Conservation (phyloP, 148 eudicot species). For the Rhododendron molle region DNA sequence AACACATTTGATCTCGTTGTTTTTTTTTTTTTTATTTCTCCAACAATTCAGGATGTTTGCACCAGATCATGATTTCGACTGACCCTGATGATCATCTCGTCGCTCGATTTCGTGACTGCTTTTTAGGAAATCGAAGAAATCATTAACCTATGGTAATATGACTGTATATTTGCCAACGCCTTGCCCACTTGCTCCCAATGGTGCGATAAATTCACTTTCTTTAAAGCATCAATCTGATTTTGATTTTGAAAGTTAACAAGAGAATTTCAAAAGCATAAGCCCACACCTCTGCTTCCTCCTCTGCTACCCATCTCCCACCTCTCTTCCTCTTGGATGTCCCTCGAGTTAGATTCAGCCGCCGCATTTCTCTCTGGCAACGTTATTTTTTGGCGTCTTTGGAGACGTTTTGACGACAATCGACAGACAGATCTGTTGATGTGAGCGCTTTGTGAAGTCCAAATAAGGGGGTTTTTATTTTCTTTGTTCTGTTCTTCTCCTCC, state of each 20-base stretch:
- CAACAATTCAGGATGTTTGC: background rate
- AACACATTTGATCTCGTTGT: background rate
- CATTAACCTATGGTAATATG: background rate
- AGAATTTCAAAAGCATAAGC: background rate
- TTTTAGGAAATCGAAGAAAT: background rate
- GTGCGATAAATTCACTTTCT: background rate
- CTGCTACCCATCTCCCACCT: no score
- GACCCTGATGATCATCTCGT: background rate
- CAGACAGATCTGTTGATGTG: no score
- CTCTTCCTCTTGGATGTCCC: no score
- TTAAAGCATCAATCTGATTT: background rate
- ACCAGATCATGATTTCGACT: background rate
- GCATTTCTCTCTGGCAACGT: no score
- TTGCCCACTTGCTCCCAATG: background rate
- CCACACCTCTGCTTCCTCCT: no score
- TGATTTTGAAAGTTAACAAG: background rate
- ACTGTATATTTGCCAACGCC: background rate
- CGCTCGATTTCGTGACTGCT: background rate
- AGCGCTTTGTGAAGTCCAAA: no score
- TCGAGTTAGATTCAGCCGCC: no score
- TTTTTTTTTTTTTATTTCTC: background rate
- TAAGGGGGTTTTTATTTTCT: no score
- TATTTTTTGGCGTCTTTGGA: no score
- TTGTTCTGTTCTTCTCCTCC: no score
- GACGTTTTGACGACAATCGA: no score